These are phyloP conservation scores for Podaxis sp. DNA, from an alignment of 768 basidiomycete genomes.

Conservation along the genomic window DNA sequence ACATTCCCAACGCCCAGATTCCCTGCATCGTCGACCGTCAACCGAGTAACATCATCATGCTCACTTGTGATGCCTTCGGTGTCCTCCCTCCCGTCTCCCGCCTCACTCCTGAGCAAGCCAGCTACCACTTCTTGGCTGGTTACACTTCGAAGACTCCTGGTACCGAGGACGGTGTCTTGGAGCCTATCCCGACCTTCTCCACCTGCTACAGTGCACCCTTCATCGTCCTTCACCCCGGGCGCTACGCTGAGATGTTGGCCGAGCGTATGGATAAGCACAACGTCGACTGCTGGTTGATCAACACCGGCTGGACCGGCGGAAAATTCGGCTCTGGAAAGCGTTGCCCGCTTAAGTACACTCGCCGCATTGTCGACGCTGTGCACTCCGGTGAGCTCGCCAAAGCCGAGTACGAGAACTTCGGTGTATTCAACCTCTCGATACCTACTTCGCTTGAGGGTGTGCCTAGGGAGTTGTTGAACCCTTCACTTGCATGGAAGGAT, in stretches of 20 bases:
- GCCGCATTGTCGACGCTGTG: conserved; percentile 94
- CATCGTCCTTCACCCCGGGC: conserved; percentile 94
- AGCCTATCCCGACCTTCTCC: conserved; percentile 98
- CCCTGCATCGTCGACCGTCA: conserved; percentile 85
- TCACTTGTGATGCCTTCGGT: conserved; percentile 98
- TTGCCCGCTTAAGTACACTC: conserved; percentile 94
- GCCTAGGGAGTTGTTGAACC: conserved; percentile 88
- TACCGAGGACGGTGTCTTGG: conserved; percentile 95
- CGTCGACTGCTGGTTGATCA: conserved; percentile 97
- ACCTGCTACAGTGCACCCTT: conserved; percentile 99
- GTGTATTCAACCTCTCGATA: conserved; percentile 78
- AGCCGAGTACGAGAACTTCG: conserved; percentile 83
- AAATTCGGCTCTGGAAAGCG: conserved; percentile 90
- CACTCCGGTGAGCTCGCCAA: conserved; percentile 89
- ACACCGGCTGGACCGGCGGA: conserved; percentile 97
- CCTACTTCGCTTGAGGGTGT: conserved; percentile 83
- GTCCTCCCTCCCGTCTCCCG: conserved; percentile 95
- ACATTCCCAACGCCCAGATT: conserved; percentile 91
- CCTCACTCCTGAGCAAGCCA: conserved; percentile 90
- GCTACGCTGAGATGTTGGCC: conserved; percentile 97
- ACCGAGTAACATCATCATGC: conserved; percentile 93
- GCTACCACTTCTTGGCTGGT: conserved; percentile 96
- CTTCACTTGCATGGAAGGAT: conserved; percentile 80
- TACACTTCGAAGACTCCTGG: conserved; percentile 99
- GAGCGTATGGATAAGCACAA: conserved; percentile 87